Evolutionary conservation across 2,329 filamentous ascomycete genomes (phyloP).

Genomic region (Dothiorella sarmentorum): DNA sequence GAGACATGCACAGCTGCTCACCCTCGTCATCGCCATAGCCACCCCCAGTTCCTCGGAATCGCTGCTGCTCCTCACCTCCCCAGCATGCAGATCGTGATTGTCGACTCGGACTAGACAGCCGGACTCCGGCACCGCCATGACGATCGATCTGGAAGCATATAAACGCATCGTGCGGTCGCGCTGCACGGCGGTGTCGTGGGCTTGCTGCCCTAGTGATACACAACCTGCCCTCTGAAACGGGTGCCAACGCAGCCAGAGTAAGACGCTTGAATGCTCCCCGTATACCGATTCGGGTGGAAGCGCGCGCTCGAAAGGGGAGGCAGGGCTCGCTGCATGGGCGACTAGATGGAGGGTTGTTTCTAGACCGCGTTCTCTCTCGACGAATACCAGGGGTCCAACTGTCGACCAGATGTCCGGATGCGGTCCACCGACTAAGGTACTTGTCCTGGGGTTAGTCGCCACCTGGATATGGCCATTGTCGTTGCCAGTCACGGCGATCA

Average conservation of each 20-base stretch:
- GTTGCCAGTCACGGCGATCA: too few relatives aligned
- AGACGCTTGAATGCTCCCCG: neutral
- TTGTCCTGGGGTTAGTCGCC: neutral
- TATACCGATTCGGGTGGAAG: neutral
- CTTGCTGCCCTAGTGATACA: constrained; percentile 4
- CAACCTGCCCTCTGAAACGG: neutral
- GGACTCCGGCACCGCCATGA: neutral
- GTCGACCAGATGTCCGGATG: neutral
- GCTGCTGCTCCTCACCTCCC: too few relatives aligned
- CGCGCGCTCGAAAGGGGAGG: constrained; percentile 1
- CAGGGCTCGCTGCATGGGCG: constrained; percentile 3
- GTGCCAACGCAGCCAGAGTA: constrained; percentile 2
- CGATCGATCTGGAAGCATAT: constrained; percentile 11
- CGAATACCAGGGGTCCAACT: constrained; percentile 13
- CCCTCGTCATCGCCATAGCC: neutral
- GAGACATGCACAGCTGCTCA: constrained; percentile 17
- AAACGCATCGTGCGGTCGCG: neutral
- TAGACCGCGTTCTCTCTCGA: neutral
- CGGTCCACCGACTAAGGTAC: neutral
- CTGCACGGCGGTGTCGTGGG: neutral
- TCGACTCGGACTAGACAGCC: neutral
- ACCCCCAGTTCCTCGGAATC: too few relatives aligned
- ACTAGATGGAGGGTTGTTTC: constrained; percentile 1
- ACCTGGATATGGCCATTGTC: neutral
- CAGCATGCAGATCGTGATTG: neutral